These are phyloP conservation scores for Chaetomium cochliodes DNA, from an alignment of 495 filamentous ascomycete genomes.

Conservation along the genomic window DNA sequence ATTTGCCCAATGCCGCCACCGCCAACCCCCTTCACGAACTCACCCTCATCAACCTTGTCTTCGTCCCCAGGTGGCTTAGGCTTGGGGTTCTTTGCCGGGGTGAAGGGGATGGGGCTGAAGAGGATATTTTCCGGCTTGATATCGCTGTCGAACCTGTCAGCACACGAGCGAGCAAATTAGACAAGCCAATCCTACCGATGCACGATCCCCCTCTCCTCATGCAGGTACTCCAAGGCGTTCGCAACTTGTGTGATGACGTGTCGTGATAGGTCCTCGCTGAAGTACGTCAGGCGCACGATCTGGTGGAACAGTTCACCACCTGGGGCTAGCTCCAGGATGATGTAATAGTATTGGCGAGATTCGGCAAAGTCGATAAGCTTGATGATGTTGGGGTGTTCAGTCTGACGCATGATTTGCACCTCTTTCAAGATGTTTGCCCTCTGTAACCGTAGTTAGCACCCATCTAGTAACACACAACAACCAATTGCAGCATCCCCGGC, in stretches of 20 bases:
- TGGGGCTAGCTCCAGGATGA: conserved; percentile 90
- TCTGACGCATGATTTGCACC: conserved; percentile 95
- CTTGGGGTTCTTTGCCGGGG: conserved; percentile 77
- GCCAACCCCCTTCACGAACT: conserved; percentile 80
- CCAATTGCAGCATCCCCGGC: conserved; percentile 14
- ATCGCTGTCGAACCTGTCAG: conserved; percentile 58
- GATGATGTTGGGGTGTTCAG: conserved; percentile 94
- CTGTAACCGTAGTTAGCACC: conserved; percentile 47
- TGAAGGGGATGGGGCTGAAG: conserved; percentile 80
- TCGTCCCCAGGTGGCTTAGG: conserved; percentile 81
- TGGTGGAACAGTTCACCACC: conserved; percentile 98
- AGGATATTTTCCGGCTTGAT: conserved; percentile 98
- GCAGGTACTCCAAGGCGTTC: conserved; percentile 87
- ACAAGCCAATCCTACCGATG: conserved; percentile 69
- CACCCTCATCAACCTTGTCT: conserved; percentile 95
- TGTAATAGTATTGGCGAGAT: conserved; percentile 93
- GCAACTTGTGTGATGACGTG: conserved; percentile 95
- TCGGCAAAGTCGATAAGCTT: conserved; percentile 92
- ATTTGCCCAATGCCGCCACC: conserved; percentile 91
- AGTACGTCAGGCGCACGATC: conserved; percentile 96
- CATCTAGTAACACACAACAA: not conserved
- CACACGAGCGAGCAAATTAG: not conserved
- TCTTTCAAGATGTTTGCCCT: conserved; percentile 97
- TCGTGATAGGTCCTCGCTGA: conserved; percentile 90
- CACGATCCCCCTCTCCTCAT: conserved; percentile 92